Conservation (phyloP, 164 flowering plant species). For the Macadamia tetraphylla region DNA sequence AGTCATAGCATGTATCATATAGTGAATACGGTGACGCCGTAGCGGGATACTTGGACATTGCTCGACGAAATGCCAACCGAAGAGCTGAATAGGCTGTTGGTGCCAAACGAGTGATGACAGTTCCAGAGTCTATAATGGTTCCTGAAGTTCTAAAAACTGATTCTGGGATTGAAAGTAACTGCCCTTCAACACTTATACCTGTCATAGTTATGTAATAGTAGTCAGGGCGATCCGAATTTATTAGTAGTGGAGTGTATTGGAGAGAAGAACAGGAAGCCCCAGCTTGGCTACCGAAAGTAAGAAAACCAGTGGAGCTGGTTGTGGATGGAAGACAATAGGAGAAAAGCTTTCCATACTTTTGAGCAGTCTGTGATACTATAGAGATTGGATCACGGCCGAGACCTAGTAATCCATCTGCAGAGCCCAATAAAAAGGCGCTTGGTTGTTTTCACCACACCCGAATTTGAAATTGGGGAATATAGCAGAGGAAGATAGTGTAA, state of each 20-base stretch:
- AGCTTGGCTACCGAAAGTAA: slow-evolving; percentile 12
- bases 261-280: background rate
- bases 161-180: background rate
- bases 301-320: slow-evolving; percentile 8
- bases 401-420: slow-evolving; percentile 4
- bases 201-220: slow-evolving; percentile 15
- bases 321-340: slow-evolving; percentile 23
- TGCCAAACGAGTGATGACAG: slow-evolving; percentile 35
- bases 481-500: slow-evolving; percentile 5
- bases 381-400: background rate
- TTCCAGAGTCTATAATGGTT: slow-evolving; percentile 44
- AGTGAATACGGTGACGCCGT: background rate
- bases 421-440: background rate
- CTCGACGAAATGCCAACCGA: slow-evolving; percentile 15
- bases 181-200: slow-evolving; percentile 12
- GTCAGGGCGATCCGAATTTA: background rate
- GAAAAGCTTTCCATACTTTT: background rate
- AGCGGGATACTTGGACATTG: slow-evolving; percentile 20
- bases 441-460: slow-evolving; percentile 2
- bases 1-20: slow-evolving; percentile 18
- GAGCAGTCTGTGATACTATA: slow-evolving; percentile 2
- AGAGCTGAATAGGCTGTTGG: slow-evolving; percentile 33
- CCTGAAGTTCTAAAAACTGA: slow-evolving; percentile 7
- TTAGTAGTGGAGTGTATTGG: slow-evolving; percentile 8
- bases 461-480: background rate